Percentiles rank a stretch among this genome's conserved stretches.
phyloP scores from a whole-genome alignment of 2,329 filamentous ascomycete genomes.

The Ascochyta fabae region DNA sequence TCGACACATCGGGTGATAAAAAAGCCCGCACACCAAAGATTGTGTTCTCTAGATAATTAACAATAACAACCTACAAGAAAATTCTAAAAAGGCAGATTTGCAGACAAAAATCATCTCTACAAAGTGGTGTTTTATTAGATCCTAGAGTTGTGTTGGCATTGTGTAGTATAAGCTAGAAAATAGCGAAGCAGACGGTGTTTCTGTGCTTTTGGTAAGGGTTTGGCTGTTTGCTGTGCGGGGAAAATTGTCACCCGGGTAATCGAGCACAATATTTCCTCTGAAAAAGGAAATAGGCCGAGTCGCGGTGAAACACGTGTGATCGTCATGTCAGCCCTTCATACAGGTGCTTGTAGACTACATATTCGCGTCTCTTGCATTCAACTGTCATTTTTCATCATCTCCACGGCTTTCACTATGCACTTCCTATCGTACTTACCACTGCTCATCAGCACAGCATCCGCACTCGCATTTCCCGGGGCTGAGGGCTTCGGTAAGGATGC shows the following conservation, averaged over 20 bases:
- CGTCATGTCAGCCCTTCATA: neutral
- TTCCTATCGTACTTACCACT: conserved; percentile 24
- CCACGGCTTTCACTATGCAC: conserved; percentile 19
- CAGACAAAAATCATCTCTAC: neutral
- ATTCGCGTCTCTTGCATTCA: neutral
- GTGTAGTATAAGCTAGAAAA: neutral
- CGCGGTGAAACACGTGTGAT: neutral
- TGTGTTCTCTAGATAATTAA: neutral
- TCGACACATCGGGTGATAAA: too few species aligned
- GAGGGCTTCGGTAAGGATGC: conserved; percentile 59
- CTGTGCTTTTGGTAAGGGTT: neutral
- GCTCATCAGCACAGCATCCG: conserved; percentile 24
- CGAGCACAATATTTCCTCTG: neutral
- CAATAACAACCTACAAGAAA: neutral
- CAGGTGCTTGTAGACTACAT: neutral
- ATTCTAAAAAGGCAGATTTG: neutral
- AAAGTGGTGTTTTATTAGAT: neutral
- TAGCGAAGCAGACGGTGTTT: neutral
- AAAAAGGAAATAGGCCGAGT: neutral
- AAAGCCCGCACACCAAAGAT: neutral
- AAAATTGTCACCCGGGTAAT: too few species aligned
- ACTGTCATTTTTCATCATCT: neutral
- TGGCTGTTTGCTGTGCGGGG: neutral
- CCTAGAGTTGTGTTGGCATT: neutral
- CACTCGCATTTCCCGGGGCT: conserved; percentile 57